These are phyloP conservation scores for Polytrichum commune DNA, from an alignment of 225 moss, liverwort and hornwort species.

Conservation along the genomic window DNA sequence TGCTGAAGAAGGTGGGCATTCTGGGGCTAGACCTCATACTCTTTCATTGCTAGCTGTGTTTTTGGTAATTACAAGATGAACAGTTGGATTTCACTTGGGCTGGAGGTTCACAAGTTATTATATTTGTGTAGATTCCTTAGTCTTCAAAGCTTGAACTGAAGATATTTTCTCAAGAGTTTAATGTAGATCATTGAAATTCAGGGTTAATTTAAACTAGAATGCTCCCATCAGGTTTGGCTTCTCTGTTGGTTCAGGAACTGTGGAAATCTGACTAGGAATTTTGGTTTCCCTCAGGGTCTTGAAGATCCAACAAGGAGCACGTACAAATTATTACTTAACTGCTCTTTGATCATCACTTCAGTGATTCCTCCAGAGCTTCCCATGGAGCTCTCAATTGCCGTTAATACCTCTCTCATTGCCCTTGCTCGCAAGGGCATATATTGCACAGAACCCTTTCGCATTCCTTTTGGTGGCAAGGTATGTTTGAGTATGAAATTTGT, in stretches of 20 bases:
- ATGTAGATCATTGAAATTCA: no score
- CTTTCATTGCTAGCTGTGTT: no score
- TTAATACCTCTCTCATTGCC: slow-evolving; percentile 95
- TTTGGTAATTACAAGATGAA: no score
- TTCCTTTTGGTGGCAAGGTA: slow-evolving; percentile 99
- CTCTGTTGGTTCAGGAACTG: no score
- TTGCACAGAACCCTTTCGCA: slow-evolving; percentile 98
- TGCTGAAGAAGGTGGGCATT: slow-evolving; percentile 69
- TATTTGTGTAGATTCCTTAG: no score
- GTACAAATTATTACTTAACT: slow-evolving; percentile 92
- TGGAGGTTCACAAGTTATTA: no score
- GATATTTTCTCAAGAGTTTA: no score
- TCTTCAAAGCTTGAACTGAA: no score
- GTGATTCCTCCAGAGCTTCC: slow-evolving; percentile 99
- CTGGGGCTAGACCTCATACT: background rate
- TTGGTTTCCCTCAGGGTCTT: slow-evolving; percentile 57
- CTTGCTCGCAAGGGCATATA: slow-evolving; percentile 89
- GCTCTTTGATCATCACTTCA: slow-evolving; percentile 93
- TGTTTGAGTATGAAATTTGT: background rate
- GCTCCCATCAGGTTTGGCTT: no score
- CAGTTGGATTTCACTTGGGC: no score
- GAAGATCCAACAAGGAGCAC: slow-evolving; percentile 97
- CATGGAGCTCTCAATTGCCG: slow-evolving; percentile 99
- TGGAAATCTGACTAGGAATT: background rate
- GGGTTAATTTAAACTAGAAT: no score